These are phyloP conservation scores for Pythium periplocum DNA, from an alignment of 352 stramenopile genomes.

Conservation along the genomic window DNA sequence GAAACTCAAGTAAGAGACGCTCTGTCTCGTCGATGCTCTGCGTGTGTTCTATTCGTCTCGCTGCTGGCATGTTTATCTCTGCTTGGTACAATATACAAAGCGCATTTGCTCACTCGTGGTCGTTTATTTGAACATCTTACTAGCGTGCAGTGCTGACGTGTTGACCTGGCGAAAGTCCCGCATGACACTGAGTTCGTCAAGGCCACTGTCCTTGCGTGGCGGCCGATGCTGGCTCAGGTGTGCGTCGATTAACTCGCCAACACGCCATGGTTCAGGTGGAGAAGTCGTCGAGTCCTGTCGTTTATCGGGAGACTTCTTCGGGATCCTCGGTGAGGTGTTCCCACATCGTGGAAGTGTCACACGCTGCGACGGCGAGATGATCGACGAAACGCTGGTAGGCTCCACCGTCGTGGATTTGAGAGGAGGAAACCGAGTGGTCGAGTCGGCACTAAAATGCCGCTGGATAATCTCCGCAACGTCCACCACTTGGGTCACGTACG, in stretches of 20 bases:
- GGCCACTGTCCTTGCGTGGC: too few relatives aligned
- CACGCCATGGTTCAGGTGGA: too few relatives aligned
- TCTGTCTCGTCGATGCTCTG: background rate
- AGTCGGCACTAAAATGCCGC: conserved; percentile 10
- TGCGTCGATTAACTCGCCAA: conserved; percentile 10
- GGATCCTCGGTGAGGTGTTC: background rate
- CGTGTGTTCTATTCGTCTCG: background rate
- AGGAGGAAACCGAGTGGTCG: too few relatives aligned
- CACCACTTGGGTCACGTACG: conserved; percentile 45
- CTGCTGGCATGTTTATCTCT: background rate
- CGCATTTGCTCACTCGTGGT: conserved; percentile 12
- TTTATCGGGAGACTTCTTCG: too few relatives aligned
- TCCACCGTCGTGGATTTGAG: background rate
- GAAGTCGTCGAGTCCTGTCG: too few relatives aligned
- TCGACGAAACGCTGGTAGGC: conserved; percentile 13
- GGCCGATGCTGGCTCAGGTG: background rate
- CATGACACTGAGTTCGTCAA: conserved; percentile 29
- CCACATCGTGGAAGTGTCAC: background rate
- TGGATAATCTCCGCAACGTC: conserved; percentile 32
- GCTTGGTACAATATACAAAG: background rate
- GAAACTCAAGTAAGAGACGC: conserved; percentile 39
- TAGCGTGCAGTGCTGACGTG: conserved; percentile 24
- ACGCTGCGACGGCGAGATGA: conserved; percentile 8
- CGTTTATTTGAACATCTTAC: conserved; percentile 26
- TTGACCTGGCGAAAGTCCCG: conserved; percentile 50